Evolutionary conservation across 148 eudicot species (phyloP).

Genomic region (Silene latifolia): DNA sequence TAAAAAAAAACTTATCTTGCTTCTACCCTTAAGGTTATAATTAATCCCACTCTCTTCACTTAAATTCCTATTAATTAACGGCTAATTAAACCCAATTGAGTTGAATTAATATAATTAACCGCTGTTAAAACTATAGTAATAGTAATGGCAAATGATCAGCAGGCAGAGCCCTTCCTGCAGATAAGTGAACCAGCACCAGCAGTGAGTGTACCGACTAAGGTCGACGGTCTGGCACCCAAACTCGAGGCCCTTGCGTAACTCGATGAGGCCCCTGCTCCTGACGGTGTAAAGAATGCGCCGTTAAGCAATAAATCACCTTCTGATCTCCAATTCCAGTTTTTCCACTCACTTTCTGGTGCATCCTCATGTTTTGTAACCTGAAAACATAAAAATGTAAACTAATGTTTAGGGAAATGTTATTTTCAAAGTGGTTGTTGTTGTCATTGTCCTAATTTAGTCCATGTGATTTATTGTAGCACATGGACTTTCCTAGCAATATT

Average conservation of each 20-base stretch:
- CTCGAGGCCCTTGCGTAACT: constrained; percentile 72
- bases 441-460: constrained; percentile 7
- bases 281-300: constrained; percentile 58
- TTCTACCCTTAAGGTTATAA: constrained; percentile 11
- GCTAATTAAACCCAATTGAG: constrained; percentile 14
- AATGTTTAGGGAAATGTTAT: neutral
- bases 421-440: constrained; percentile 11
- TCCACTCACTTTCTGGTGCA: constrained; percentile 60
- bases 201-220: constrained; percentile 47
- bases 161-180: constrained; percentile 59
- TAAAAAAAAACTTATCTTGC: constrained; percentile 9
- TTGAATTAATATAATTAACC: neutral
- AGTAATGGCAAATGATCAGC: constrained; percentile 26
- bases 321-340: constrained; percentile 70
- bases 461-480: neutral
- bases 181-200: constrained; percentile 43
- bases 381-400: neutral
- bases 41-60: constrained; percentile 4
- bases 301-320: constrained; percentile 61
- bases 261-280: constrained; percentile 59
- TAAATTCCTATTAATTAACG: constrained; percentile 3
- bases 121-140: neutral
- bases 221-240: constrained; percentile 56
- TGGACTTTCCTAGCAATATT: neutral
- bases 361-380: constrained; percentile 70